Base-by-base conservation (phyloP, 768 basidiomycete genomes). In the Tephrocybe sp. region DNA sequence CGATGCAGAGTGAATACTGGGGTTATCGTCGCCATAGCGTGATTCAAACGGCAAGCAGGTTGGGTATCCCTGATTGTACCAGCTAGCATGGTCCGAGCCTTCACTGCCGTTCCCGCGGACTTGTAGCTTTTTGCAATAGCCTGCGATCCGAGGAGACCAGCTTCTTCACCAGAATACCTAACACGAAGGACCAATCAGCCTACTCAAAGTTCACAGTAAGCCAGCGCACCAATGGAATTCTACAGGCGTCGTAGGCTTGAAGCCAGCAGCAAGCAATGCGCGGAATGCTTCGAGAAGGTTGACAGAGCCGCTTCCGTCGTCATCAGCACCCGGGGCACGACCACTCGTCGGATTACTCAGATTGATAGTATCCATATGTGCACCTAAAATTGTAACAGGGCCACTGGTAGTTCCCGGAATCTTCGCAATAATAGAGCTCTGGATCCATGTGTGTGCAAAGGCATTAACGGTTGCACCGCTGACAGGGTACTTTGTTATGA, bases 21-120 rank as follows among this genome's bases (percentile, higher is more conserved):
- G 56, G 41, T 50, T 50, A 27, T 57, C 47, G 1, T 63, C 60
- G 16, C 63, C 59, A 4, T 53, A 57, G 74, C 48, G 52, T 22
- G 47, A 30, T 37, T 61, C 57, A 27, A 56, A 49, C 2, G 64
- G 61, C 58, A 59, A 53, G 36, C 60, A 56, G 13, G 58, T 76
- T 18, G 80, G 82, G 57, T 84, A 85, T 43, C 85, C 84, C 22
- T 78, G 78, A 62, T 77, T 77, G 37, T 61, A 64, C 82, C 82
- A 84, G 18, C 78, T 77, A 21, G 82, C 83, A 55, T 86, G 85
- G 58, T 86, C 84, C 27, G 80, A 82, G 68, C 78, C 40, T 69
- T 70, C 12, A 80, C 72, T 37, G 70, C 58, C 39, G 61, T 63
- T 12, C 66, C 68, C 9, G 62, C 61, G 34, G 61, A 61, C 64